phyloP scores from a whole-genome alignment of 2,329 filamentous ascomycete genomes.

The Ophiosphaerella herpotricha region DNA sequence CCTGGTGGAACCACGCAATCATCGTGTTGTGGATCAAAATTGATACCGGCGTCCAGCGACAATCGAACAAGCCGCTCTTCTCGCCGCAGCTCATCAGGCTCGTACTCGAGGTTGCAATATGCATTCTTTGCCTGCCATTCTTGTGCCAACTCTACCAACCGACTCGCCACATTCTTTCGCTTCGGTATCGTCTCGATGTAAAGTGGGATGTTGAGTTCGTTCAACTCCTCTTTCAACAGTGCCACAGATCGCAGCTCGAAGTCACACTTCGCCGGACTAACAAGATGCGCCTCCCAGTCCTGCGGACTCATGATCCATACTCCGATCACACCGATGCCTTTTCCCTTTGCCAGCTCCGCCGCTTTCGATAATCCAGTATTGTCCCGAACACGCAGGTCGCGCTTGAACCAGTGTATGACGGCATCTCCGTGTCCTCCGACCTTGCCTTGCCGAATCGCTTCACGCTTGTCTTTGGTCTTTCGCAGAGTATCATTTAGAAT shows the following conservation, averaged over 20 bases:
- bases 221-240: constrained; percentile 69
- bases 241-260: constrained; percentile 76
- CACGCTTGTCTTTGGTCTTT: constrained; percentile 62
- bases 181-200: constrained; percentile 73
- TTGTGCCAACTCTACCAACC: constrained; percentile 68
- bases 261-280: constrained; percentile 74
- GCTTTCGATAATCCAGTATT: constrained; percentile 74
- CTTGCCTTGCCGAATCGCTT: constrained; percentile 47
- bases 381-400: constrained; percentile 73
- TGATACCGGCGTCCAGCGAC: constrained; percentile 66
- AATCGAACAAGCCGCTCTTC: constrained; percentile 69
- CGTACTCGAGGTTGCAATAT: constrained; percentile 86
- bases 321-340: constrained; percentile 72
- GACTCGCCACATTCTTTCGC: constrained; percentile 63
- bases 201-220: constrained; percentile 74
- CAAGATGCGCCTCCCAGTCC: constrained; percentile 81
- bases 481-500: constrained; percentile 64
- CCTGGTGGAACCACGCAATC: constrained; percentile 82
- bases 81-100: constrained; percentile 83
- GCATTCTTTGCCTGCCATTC: constrained; percentile 76
- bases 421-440: constrained; percentile 56
- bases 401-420: constrained; percentile 91
- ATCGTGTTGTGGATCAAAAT: constrained; percentile 76
- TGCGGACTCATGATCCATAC: constrained; percentile 82
- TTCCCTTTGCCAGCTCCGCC: constrained; percentile 66